Conservation (phyloP, 2,329 filamentous ascomycete species). For the Hypoxylon rubiginosum region DNA sequence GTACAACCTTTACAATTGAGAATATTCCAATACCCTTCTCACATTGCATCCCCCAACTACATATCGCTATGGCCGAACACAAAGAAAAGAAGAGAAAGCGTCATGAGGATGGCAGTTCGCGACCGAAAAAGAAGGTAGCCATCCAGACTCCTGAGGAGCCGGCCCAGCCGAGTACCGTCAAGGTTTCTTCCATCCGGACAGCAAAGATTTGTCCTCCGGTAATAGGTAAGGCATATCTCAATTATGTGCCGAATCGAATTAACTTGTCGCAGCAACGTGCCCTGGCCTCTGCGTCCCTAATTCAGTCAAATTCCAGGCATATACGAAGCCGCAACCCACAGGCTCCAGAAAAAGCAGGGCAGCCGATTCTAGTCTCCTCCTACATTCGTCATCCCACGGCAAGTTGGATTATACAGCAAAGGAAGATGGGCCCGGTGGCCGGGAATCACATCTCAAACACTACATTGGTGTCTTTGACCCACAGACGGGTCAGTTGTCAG, state of each 20-base stretch:
- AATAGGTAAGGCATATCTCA: conserved; percentile 59
- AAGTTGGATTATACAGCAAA: conserved; percentile 72
- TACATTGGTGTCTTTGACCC: conserved; percentile 76
- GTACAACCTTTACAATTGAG: background rate
- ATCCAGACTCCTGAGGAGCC: conserved; percentile 55
- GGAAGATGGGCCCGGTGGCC: conserved; percentile 61
- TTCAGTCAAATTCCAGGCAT: conserved; percentile 62
- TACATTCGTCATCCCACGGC: conserved; percentile 70
- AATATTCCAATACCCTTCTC: background rate
- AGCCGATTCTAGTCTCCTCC: conserved; percentile 63
- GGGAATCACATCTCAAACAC: conserved; percentile 67
- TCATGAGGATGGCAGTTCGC: conserved; percentile 56
- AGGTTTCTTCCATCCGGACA: conserved; percentile 62
- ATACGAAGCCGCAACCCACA: conserved; percentile 57
- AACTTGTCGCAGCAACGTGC: conserved; percentile 54
- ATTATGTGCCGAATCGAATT: conserved; percentile 30
- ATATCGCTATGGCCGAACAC: conserved; percentile 55
- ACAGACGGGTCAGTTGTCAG: conserved; percentile 68
- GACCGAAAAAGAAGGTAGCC: conserved; percentile 67
- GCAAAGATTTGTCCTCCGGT: conserved; percentile 65
- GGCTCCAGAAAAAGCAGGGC: conserved; percentile 58
- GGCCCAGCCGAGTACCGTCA: conserved; percentile 55
- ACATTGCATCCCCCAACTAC: background rate
- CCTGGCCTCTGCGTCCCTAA: conserved; percentile 57
- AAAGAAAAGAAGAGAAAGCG: conserved; percentile 69